These are phyloP conservation scores for Neurospora sp. DNA, from an alignment of 495 filamentous ascomycete species.

Conservation along the genomic window DNA sequence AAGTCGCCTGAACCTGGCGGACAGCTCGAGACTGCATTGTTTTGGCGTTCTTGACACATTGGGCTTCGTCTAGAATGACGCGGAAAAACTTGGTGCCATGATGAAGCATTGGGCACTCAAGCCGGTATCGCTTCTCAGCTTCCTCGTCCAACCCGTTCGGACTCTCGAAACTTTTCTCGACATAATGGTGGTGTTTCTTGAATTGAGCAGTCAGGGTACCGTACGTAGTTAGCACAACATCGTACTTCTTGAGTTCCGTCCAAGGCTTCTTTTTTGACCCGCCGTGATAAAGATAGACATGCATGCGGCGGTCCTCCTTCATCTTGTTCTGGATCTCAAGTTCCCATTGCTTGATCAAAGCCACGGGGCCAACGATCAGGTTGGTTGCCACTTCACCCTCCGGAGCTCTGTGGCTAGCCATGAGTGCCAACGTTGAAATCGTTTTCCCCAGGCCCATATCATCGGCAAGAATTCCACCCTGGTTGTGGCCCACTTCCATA, in stretches of 20 bases:
- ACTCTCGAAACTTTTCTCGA: conserved; percentile 8
- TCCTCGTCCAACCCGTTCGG: conserved; percentile 11
- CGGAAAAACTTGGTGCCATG: conserved; percentile 64
- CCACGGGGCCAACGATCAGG: conserved; percentile 78
- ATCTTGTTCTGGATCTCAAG: conserved; percentile 71
- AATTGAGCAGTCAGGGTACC: conserved; percentile 66
- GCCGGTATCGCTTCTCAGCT: conserved; percentile 10
- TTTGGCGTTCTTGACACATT: conserved; percentile 80
- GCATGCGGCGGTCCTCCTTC: conserved; percentile 45
- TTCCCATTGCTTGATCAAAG: conserved; percentile 84
- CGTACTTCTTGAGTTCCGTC: conserved; percentile 53
- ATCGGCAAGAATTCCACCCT: conserved; percentile 79
- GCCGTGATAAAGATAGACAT: conserved; percentile 57
- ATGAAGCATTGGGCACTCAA: conserved; percentile 51
- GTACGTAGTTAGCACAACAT: conserved; percentile 87
- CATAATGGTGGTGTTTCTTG: conserved; percentile 32
- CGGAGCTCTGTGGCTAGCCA: conserved; percentile 57
- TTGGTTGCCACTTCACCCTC: conserved; percentile 52
- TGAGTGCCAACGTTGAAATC: conserved; percentile 75
- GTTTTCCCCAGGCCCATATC: conserved; percentile 98
- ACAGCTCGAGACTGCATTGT: conserved; percentile 58
- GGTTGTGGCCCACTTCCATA: conserved; percentile 67
- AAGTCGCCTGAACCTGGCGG: conserved; percentile 48
- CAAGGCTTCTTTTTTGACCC: conserved; percentile 35
- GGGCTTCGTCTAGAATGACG: conserved; percentile 86